Base-by-base conservation (phyloP, 1,284 basidiomycete species). In the Exobasidium rhododendri region DNA sequence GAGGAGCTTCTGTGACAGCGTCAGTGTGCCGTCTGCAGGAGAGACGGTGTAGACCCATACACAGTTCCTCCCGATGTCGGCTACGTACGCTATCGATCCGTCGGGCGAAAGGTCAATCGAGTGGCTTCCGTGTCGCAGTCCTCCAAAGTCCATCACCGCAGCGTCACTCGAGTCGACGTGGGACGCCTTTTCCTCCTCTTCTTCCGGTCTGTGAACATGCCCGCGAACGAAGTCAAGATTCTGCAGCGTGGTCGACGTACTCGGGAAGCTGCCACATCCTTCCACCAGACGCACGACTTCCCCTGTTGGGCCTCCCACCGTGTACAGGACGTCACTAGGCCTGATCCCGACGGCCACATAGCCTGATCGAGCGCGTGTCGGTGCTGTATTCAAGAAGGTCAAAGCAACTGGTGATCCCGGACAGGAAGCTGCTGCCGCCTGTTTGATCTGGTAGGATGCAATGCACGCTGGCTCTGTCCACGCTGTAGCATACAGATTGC, bases 301-400 rank as follows among this genome's bases (percentile, higher is more conserved):
- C 14, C 80, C 81, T 14, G 80, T 77, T 1, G 81, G 78, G 24
- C 81, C 81, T 31, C 81, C 80, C 1, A 79, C 80, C 1, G 79
- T 80, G 61, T 81, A 81, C n/a, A 79, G 71, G n/a, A 76, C 75
- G 49, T 73, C 72, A 40, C 59, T 50, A 29, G 70, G n/a, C 4
- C 31, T 53, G 4, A 60, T 32, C 26, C 65, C 65, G 47, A 69
- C 63, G 17, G 64, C 65, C 43, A 71, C 69, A 46, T 71, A 71
- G 24, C 69, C 69, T 3, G 66, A 68, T 32, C 69, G 60, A 0
- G 67, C 64, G 13, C 64, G 62, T 6, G 67, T 71, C 35, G 66
- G 62, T 44, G 67, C 67, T 14, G 67, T 71, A 51, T 69, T 69
- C 32, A 68, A 56, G 32, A 71, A 56, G 49, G 66, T 62, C 17